Evolutionary conservation across 495 filamentous ascomycete species (phyloP).

Genomic region (Penicillium cinerascens): DNA sequence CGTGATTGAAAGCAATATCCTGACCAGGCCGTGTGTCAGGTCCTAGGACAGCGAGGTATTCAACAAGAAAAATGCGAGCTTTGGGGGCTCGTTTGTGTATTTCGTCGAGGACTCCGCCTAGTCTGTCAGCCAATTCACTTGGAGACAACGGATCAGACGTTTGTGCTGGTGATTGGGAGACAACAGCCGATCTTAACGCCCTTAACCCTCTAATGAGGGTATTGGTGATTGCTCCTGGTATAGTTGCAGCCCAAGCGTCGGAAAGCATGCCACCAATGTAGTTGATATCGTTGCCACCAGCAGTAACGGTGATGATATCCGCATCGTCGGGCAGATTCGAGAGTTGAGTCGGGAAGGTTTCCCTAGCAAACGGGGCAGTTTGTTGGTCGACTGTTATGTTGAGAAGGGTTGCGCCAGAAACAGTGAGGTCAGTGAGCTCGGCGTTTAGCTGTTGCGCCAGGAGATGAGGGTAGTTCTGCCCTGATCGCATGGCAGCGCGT

Average conservation of each 20-base stretch:
- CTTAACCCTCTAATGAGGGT: too few relatives aligned
- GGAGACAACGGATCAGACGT: too few relatives aligned
- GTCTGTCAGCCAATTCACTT: neutral
- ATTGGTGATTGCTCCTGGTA: too few relatives aligned
- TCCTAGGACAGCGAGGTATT: constrained; percentile 44
- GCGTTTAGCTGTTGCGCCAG: constrained; percentile 31
- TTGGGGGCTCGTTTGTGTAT: constrained; percentile 35
- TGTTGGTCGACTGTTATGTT: constrained; percentile 40
- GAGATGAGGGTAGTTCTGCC: constrained; percentile 40
- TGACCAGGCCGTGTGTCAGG: constrained; percentile 24
- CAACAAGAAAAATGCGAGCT: constrained; percentile 37
- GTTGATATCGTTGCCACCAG: constrained; percentile 44
- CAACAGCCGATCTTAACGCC: too few relatives aligned
- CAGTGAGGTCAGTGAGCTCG: constrained; percentile 37
- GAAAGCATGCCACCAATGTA: constrained; percentile 41
- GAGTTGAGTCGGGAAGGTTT: constrained; percentile 37
- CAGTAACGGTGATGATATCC: constrained; percentile 39
- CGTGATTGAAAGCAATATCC: constrained; percentile 33
- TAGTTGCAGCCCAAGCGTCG: constrained; percentile 20
- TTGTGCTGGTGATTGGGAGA: too few relatives aligned
- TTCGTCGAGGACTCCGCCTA: constrained; percentile 33
- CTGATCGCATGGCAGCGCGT: constrained; percentile 31
- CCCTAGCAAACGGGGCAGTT: constrained; percentile 11
- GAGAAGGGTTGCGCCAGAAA: constrained; percentile 41
- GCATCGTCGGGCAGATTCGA: constrained; percentile 29